phyloP scores from a whole-genome alignment of 768 basidiomycete species.

The Boletus tylopilopsis region DNA sequence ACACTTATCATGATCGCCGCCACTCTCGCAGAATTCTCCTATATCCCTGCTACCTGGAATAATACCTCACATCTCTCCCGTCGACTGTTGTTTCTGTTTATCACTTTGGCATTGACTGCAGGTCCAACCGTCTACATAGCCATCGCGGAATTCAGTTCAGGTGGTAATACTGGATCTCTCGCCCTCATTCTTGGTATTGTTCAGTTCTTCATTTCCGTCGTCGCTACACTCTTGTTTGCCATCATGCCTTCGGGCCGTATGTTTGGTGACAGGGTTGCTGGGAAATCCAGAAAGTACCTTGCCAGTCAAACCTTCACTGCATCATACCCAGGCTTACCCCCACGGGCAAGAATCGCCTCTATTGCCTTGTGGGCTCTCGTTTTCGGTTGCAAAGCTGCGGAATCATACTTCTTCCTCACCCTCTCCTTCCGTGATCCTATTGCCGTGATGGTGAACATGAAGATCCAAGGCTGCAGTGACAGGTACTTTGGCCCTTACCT shows the following conservation, averaged over 20 bases:
- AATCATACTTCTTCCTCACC: conserved; percentile 98
- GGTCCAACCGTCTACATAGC: conserved; percentile 96
- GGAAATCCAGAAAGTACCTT: conserved; percentile 94
- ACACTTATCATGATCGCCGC: conserved; percentile 95
- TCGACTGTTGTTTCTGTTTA: conserved; percentile 81
- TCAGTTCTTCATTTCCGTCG: conserved; percentile 91
- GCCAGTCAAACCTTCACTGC: conserved; percentile 99
- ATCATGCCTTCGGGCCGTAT: conserved; percentile 95
- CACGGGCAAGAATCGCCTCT: conserved; percentile 70
- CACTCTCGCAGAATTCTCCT: conserved; percentile 92
- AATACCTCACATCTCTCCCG: conserved; percentile 96
- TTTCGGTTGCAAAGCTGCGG: conserved; percentile 94
- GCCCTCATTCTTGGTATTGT: conserved; percentile 93
- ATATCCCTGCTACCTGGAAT: conserved; percentile 98
- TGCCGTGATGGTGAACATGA: conserved; percentile 94
- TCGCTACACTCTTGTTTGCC: conserved; percentile 83
- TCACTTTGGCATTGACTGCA: conserved; percentile 87
- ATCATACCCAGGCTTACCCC: conserved; percentile 73
- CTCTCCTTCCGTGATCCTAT: conserved; percentile 93
- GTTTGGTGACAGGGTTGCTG: conserved; percentile 97
- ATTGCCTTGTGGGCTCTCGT: conserved; percentile 85
- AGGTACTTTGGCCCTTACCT: conserved; percentile 79
- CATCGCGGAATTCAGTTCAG: conserved; percentile 63
- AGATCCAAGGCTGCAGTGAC: conserved; percentile 86
- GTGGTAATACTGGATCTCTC: conserved; percentile 60